phyloP scores from a whole-genome alignment of 1,284 basidiomycete species.

The Porogramme epimiltina region DNA sequence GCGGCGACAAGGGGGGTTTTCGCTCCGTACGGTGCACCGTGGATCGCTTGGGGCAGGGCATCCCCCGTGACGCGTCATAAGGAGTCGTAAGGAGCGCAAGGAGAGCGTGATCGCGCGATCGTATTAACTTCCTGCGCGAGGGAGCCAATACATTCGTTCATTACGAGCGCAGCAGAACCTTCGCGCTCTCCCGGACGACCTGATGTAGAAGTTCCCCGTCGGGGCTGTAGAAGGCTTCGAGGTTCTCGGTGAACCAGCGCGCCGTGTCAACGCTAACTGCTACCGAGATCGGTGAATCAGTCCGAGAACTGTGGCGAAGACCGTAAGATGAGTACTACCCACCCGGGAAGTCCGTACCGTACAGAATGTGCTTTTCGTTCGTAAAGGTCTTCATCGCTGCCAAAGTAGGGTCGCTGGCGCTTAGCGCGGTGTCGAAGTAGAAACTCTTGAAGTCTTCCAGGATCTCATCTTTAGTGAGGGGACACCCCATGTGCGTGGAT shows the following conservation, averaged over 20 bases:
- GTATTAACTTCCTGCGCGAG: too few relatives aligned
- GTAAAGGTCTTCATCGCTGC: constrained; percentile 51
- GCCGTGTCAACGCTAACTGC: constrained; percentile 58
- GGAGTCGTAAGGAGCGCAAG: too few relatives aligned
- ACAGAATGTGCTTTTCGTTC: constrained; percentile 50
- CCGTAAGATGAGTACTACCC: too few relatives aligned
- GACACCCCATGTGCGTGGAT: constrained; percentile 66
- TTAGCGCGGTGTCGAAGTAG: constrained; percentile 72
- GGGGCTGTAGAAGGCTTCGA: constrained; percentile 46
- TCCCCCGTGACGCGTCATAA: too few relatives aligned
- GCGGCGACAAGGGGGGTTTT: too few relatives aligned
- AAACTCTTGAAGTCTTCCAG: constrained; percentile 66
- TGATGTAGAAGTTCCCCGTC: constrained; percentile 8
- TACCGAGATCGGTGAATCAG: constrained; percentile 26
- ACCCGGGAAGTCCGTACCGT: constrained; percentile 79
- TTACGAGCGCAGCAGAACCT: constrained; percentile 41
- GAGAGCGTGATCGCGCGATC: too few relatives aligned
- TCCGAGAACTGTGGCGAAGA: not conserved
- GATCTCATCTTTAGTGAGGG: constrained; percentile 58
- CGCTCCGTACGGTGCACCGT: too few relatives aligned
- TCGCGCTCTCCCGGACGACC: constrained; percentile 43
- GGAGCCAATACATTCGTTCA: not conserved
- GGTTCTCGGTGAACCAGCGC: constrained; percentile 57
- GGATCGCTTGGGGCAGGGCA: too few relatives aligned
- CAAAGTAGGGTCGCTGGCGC: constrained; percentile 53